phyloP scores from a whole-genome alignment of 805 yeast species.

The Nakazawaea pomicola region DNA sequence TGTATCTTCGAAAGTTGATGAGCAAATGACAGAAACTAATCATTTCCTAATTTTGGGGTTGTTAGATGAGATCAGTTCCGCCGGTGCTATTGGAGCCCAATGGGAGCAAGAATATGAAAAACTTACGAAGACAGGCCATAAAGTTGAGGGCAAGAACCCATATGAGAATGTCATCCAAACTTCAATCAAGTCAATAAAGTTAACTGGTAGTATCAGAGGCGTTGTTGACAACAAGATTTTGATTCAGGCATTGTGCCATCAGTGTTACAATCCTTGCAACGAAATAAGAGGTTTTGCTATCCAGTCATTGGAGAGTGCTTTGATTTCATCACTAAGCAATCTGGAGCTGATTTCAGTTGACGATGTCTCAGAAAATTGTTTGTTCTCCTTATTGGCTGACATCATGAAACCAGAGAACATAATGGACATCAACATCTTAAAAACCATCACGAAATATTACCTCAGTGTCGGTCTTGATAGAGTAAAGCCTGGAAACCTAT shows the following conservation, averaged over 20 bases:
- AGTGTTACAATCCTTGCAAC: constrained; percentile 83
- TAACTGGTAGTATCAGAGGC: constrained; percentile 40
- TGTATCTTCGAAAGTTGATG: constrained; percentile 34
- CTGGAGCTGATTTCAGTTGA: constrained; percentile 38
- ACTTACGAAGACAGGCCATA: constrained; percentile 37
- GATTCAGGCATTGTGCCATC: constrained; percentile 81
- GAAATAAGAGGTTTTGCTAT: constrained; percentile 68
- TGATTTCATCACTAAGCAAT: constrained; percentile 35
- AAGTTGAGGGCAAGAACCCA: constrained; percentile 37
- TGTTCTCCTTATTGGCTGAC: constrained; percentile 68
- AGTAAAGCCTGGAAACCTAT: constrained; percentile 6
- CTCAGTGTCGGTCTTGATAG: constrained; percentile 9
- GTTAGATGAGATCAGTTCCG: constrained; percentile 73
- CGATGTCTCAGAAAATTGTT: constrained; percentile 63
- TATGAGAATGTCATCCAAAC: constrained; percentile 50
- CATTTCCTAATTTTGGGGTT: constrained; percentile 66
- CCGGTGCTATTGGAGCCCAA: constrained; percentile 75
- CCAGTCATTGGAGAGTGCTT: constrained; percentile 47
- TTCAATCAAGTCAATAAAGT: constrained; percentile 56
- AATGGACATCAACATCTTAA: constrained; percentile 23
- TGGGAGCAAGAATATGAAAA: constrained; percentile 62
- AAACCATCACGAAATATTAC: constrained; percentile 14
- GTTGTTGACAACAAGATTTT: constrained; percentile 47
- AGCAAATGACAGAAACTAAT: constrained; percentile 40
- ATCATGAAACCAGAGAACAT: constrained; percentile 53